Base-by-base conservation (phyloP, 495 filamentous ascomycete species). In the Xylaria bambusicola region DNA sequence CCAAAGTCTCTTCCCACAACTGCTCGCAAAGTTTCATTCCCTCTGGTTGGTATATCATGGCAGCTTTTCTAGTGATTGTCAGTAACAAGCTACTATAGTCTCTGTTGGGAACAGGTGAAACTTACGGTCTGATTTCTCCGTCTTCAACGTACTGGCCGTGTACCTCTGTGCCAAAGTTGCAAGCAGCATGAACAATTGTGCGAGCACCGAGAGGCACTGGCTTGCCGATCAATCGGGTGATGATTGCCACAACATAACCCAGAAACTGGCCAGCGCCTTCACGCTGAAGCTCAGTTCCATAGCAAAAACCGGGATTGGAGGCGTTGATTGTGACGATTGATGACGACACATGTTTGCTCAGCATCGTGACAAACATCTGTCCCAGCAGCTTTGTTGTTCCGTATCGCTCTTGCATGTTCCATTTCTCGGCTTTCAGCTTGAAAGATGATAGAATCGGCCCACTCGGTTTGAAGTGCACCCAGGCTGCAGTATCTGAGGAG, bases 311-410 rank as follows among this genome's bases (percentile, higher is more conserved):
- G 0, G 82, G 82, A 44, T 76, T 79, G 6, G 80, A 27, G 33
- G 74, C 68, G 54, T 80, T 80, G 49, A 86, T 62, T 13, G 80
- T 74, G 12, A 86, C 81, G 21, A 73, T 57, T 7, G 66, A 61
- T 1, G 70, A 61, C 18, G 64, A 60, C 5, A 70, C 40, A 7
- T 63, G 63, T 8, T 48, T 58, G 2, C 74, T 76, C 1, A 86
- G 63, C 51, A 79, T 73, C 7, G 76, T 73, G n/a, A 82, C 62
- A 3, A 74, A 63, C 10, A 85, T 62, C 8, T 83, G 68, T 42
- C 76, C 73, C 8, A 86, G 63, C 2, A 86, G 68, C 62, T 85
- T 85, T 3, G 77, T 76, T 1, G 74, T 45, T 8, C 55, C 62
- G 58, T 86, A 80, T 0, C 51, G 52, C 27, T 75, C 73, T 0